Conservation (phyloP, 2,329 filamentous ascomycete genomes). For the Bipolaris cookei region DNA sequence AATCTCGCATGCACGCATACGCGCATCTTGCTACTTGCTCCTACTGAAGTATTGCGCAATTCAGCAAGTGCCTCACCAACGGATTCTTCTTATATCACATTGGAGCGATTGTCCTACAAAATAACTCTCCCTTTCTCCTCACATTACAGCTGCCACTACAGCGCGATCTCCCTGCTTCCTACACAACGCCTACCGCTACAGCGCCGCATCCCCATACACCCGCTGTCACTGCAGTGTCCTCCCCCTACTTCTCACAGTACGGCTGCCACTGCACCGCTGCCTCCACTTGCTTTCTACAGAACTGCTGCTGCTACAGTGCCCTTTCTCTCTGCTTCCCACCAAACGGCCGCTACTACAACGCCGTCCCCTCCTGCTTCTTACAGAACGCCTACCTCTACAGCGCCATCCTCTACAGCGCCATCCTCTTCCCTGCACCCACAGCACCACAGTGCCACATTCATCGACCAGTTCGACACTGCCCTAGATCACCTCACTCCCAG, state of each 20-base stretch:
- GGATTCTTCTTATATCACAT: not conserved
- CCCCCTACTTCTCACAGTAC: conserved; percentile 14
- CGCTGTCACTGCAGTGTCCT: not conserved
- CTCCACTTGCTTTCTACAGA: not conserved
- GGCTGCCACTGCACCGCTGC: conserved; percentile 6
- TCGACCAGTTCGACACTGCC: not conserved
- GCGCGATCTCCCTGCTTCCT: not conserved
- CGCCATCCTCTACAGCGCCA: not conserved
- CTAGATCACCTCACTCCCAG: not conserved
- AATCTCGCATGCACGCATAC: conserved; percentile 10
- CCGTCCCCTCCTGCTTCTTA: not conserved
- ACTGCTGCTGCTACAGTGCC: no score
- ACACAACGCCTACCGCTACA: not conserved
- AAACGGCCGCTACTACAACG: not conserved
- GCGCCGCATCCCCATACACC: conserved; percentile 12
- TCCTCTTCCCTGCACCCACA: not conserved
- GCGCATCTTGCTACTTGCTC: conserved; percentile 8
- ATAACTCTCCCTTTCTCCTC: not conserved
- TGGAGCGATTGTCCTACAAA: not conserved
- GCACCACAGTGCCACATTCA: not conserved
- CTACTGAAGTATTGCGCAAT: conserved; percentile 8
- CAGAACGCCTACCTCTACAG: conserved; percentile 9
- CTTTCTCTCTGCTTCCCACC: no score
- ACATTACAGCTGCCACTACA: conserved; percentile 5
- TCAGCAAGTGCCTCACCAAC: conserved; percentile 3